Evolutionary conservation across 2,329 filamentous ascomycete species (phyloP).

Genomic region (Dichotomopilus funicola): DNA sequence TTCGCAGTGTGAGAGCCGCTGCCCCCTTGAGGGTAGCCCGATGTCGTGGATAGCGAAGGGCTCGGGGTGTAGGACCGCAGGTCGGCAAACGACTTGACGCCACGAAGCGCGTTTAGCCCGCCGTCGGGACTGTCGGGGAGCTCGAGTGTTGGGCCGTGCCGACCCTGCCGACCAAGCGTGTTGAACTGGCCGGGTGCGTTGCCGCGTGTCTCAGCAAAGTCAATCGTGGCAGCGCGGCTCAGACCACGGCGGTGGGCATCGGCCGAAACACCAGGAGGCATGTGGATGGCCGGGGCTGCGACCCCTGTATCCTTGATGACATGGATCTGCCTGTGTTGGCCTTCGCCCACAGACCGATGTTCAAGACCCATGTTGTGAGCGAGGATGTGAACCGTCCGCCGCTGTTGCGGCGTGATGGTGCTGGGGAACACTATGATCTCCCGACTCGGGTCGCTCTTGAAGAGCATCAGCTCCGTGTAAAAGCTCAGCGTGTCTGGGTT

Average conservation of each 20-base stretch:
- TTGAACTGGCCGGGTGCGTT: constrained; percentile 62
- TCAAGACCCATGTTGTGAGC: constrained; percentile 92
- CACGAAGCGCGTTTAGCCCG: constrained; percentile 74
- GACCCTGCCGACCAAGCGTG: constrained; percentile 68
- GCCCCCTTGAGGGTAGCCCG: constrained; percentile 56
- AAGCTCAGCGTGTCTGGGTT: constrained; percentile 80
- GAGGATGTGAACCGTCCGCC: constrained; percentile 85
- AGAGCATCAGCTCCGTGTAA: constrained; percentile 84
- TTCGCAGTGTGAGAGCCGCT: constrained; percentile 24
- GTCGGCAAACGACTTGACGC: constrained; percentile 95
- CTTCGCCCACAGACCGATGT: constrained; percentile 82
- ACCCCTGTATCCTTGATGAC: constrained; percentile 64
- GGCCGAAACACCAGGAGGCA: constrained; percentile 59
- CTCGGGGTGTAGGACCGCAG: constrained; percentile 92
- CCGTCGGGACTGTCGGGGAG: constrained; percentile 72
- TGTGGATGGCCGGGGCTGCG: constrained; percentile 41
- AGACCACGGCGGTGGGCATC: constrained; percentile 78
- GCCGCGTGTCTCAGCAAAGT: constrained; percentile 71
- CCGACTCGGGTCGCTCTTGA: constrained; percentile 63
- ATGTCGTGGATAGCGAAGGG: constrained; percentile 72
- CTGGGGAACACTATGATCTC: constrained; percentile 81
- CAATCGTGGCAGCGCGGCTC: constrained; percentile 92
- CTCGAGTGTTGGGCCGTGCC: constrained; percentile 62
- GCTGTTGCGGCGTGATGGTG: constrained; percentile 72
- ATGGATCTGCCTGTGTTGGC: constrained; percentile 82